phyloP scores from a whole-genome alignment of 2,329 filamentous ascomycete genomes.

The Chaetomium strumarium region DNA sequence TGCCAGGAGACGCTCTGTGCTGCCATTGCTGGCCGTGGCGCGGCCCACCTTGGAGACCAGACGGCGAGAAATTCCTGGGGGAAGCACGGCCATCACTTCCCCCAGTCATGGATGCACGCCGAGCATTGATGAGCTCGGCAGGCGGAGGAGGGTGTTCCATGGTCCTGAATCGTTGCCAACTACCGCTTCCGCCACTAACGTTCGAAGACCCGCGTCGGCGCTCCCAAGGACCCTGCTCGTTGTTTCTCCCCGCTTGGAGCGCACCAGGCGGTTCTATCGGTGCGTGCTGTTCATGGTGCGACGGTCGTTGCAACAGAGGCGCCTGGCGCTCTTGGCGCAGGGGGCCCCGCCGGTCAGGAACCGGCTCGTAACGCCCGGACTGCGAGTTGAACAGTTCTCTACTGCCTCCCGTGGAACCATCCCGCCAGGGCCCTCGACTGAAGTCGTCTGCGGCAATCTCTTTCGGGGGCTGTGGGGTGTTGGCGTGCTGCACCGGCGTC shows the following conservation, averaged over 20 bases:
- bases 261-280: conserved; percentile 79
- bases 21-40: conserved; percentile 35
- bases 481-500: conserved; percentile 48
- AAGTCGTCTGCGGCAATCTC: conserved; percentile 95
- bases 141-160: conserved; percentile 38
- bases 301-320: conserved; percentile 69
- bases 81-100: conserved; percentile 47
- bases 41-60: conserved; percentile 30
- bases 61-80: conserved; percentile 38
- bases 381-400: conserved; percentile 92
- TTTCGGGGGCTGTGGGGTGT: conserved; percentile 54
- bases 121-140: conserved; percentile 39
- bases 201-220: conserved; percentile 84
- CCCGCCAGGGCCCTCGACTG: conserved; percentile 74
- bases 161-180: conserved; percentile 52
- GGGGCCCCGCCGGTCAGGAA: conserved; percentile 68
- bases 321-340: conserved; percentile 67
- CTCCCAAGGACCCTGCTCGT: conserved; percentile 58
- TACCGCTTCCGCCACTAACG: conserved; percentile 78
- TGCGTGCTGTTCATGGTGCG: conserved; percentile 53
- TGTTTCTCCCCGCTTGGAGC: conserved; percentile 72
- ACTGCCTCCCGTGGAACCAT: conserved; percentile 55
- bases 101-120: conserved; percentile 45
- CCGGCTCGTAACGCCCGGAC: conserved; percentile 87
- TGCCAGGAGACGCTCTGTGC: conserved; percentile 40